A percentile compares a stretch with the other conserved stretches of the same genome.
Evolutionary conservation across 768 basidiomycete species (phyloP).

Genomic region (Pleurotus tuoliensis): DNA sequence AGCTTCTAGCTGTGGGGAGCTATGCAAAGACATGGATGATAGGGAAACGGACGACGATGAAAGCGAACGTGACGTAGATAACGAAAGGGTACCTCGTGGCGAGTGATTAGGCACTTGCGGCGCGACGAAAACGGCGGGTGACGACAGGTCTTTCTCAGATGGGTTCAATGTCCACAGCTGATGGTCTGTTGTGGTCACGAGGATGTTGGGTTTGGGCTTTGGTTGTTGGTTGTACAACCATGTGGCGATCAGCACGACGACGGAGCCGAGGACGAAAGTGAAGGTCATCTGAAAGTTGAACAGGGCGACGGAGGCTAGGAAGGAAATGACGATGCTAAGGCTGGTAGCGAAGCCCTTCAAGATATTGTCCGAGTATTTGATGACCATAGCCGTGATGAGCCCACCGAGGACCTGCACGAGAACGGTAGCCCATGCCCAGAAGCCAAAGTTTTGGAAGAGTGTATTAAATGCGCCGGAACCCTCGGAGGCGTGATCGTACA

Average conservation of each 20-base stretch:
- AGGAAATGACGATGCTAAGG: conserved; percentile 91
- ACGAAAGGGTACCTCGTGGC: background rate
- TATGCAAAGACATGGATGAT: conserved; percentile 1
- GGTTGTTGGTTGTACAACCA: conserved; percentile 86
- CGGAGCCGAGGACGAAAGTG: conserved; percentile 81
- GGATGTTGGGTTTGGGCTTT: conserved; percentile 16
- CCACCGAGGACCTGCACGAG: conserved; percentile 88
- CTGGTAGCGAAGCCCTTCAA: conserved; percentile 95
- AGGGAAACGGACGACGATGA: conserved; percentile 3
- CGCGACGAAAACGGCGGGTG: background rate
- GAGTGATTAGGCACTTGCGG: background rate
- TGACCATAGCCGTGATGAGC: conserved; percentile 87
- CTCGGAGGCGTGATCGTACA: conserved; percentile 46
- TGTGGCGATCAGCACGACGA: conserved; percentile 82
- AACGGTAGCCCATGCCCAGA: conserved; percentile 91
- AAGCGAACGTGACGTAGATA: background rate
- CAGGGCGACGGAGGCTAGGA: conserved; percentile 85
- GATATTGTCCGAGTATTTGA: conserved; percentile 91
- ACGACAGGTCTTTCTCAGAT: conserved; percentile 2
- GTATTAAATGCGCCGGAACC: conserved; percentile 36
- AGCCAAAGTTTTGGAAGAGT: conserved; percentile 82
- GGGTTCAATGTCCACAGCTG: conserved; percentile 4
- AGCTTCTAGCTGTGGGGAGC: background rate
- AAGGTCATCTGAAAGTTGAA: conserved; percentile 87
- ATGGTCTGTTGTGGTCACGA: background rate